Base-by-base conservation (phyloP, 2,329 filamentous ascomycete genomes). In the Hypomyces perniciosus region DNA sequence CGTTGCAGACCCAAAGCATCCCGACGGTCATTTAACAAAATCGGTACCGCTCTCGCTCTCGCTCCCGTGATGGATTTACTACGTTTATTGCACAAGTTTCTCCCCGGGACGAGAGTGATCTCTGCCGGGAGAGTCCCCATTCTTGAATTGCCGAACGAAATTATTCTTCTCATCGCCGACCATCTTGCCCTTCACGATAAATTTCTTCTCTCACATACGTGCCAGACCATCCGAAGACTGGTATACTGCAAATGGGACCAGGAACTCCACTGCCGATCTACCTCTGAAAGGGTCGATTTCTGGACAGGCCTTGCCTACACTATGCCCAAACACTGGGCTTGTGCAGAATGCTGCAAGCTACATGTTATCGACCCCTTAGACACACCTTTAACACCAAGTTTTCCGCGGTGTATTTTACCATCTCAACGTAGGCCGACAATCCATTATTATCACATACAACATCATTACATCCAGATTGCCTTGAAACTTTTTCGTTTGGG, bases 171-270 rank as follows among this genome's bases (percentile, higher is more conserved):
- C 12, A 43, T 48, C 13, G 30, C n/a, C 5, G 26, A 48, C 4
- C 20, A 43, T 5, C 26, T 48, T 27, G 4, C 26, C 2, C 30
- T 48, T 4, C 39, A 42, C 9, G 46, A 48, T 43, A 48, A 30
- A 42, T 26, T 48, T 6, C 39, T 31, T 10, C 39, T 48, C 31
- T 48, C 46, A n/a, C 46, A 48, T 5, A 48, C 46, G 28, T 48
- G 46, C n/a, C 42, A 26, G 37, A 40, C 46, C 4, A 6, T 48
- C 8, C 46, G 39, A 26, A 30, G 39, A 48, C 6, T 48, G 46
- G 46, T 9, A 28, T 20, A 28, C 30, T 30, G 31, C 20, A n/a
- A n/a, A 12, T 38, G 35, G 35, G 10, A 38, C 6, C 6, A 38
- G 4, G 35, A 38, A n/a, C 35, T 44, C 9, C 29, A 8, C 10